phyloP scores from a whole-genome alignment of 1,284 basidiomycete genomes.

The Waitea zeae region DNA sequence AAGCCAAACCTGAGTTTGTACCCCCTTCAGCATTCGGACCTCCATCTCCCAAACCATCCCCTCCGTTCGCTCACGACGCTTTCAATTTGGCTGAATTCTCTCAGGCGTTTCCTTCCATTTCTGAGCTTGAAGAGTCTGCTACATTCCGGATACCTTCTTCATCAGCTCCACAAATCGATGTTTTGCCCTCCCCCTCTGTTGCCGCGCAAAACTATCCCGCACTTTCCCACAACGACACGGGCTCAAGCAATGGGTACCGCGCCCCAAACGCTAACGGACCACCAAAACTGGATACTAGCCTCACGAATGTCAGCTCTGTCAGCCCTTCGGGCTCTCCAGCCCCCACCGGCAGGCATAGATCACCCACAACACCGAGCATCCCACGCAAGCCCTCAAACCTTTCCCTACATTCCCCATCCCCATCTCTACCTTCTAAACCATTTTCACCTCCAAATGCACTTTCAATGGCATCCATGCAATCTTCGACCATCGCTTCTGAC shows the following conservation, averaged over 20 bases:
- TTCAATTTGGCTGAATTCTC: constrained; percentile 33
- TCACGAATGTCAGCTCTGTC: too few relatives aligned
- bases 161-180: constrained; percentile 12
- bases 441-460: too few relatives aligned
- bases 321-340: constrained; percentile 41
- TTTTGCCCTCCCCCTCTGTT: background rate
- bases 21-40: constrained; percentile 51
- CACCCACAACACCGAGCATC: constrained; percentile 19
- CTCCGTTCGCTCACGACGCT: constrained; percentile 19
- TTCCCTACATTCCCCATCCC: constrained; percentile 13
- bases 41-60: constrained; percentile 48
- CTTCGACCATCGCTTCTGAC: too few relatives aligned
- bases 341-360: too few relatives aligned
- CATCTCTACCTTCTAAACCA: constrained; percentile 8
- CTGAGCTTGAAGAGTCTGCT: constrained; percentile 47
- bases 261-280: constrained; percentile 61
- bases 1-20: too few relatives aligned
- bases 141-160: constrained; percentile 29
- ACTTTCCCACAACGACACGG: constrained; percentile 38
- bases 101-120: constrained; percentile 52
- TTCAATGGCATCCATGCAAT: too few relatives aligned
- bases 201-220: constrained; percentile 22
- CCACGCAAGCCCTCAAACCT: constrained; percentile 29
- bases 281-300: constrained; percentile 34
- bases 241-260: constrained; percentile 29